Base-by-base conservation (phyloP, 2,329 filamentous ascomycete genomes). In the Ophiostoma angusticollis region DNA sequence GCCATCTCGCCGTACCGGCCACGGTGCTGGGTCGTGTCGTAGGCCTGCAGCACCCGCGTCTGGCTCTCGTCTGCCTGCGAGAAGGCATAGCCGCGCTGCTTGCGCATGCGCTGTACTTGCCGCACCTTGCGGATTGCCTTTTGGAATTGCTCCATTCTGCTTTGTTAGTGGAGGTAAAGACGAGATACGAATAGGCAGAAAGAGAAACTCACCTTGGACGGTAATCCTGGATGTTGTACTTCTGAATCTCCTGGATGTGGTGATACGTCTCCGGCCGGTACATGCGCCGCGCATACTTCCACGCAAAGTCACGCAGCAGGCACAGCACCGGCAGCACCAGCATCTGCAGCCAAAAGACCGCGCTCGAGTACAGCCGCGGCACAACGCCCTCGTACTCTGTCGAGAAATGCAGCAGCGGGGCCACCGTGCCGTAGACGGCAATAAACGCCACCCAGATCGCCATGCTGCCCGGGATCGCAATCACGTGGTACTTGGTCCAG, bases 201-300 rank as follows among this genome's bases (percentile, higher is more conserved):
- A 11, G 25, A 33, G 34, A 44, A 36, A 67, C 72, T 50, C 72
- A 87, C 84, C 91, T 79, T 45, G 91, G 91, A 55, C 91, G 72
- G 62, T 98, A 98, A 64, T 98, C 91, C 64, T 98, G 91, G 44
- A 98, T 94, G 53, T 98, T 98, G 65, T 96, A 98, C 64, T 98
- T 98, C 61, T 98, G 91, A 51, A 98, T 98, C 65, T 98, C 91
- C 61, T 98, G 91, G 47, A 98, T 91, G 58, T 98, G 91, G 52
- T 98, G 91, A 55, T 98, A 98, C 31, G 84, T 78, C 62, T 95
- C 83, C 17, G 91, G 91, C 50, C 79, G 80, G 64, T 96, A 98
- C 86, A 98, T 95, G 48, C 91, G 75, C 68, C 94, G 95, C 45
- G 76, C 78, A 52, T 96, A 98, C 68, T 98, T 98, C 87, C 89